These are phyloP conservation scores for Babesia microti DNA, from an alignment of 169 alveolate genomes.

Conservation along the genomic window DNA sequence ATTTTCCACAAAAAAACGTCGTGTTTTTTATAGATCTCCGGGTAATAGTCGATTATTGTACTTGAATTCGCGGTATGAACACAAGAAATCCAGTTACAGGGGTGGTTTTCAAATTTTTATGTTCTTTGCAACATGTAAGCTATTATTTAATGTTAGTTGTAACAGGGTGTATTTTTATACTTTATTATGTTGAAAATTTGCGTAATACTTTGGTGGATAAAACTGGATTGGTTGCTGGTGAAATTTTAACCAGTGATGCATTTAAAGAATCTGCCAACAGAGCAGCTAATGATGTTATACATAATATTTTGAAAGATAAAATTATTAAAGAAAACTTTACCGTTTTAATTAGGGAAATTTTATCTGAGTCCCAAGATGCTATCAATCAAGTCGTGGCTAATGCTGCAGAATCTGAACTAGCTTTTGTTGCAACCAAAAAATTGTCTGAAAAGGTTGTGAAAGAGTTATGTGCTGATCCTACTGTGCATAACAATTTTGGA, in stretches of 20 bases:
- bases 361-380: constrained; percentile 1
- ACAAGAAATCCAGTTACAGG: no score
- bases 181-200: constrained; percentile 13
- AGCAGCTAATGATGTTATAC: background rate
- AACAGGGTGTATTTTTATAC: constrained; percentile 4
- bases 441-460: background rate
- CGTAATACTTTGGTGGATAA: constrained; percentile 7
- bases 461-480: constrained; percentile 13
- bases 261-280: no score
- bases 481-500: constrained; percentile 13
- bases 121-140: no score
- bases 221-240: constrained; percentile 17
- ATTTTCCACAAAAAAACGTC: no score
- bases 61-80: no score
- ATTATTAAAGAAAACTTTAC: background rate
- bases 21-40: no score
- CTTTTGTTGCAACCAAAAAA: background rate
- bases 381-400: background rate
- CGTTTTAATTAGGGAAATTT: background rate
- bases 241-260: constrained; percentile 3
- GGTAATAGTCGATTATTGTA: no score
- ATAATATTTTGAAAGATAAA: background rate
- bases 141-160: constrained; percentile 5
- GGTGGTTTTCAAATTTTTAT: no score
- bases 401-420: background rate